A percentile compares a stretch with the other conserved stretches of the same genome.
Evolutionary conservation across 129 eudicot species (phyloP).

Genomic region (Helianthus tuberosus): DNA sequence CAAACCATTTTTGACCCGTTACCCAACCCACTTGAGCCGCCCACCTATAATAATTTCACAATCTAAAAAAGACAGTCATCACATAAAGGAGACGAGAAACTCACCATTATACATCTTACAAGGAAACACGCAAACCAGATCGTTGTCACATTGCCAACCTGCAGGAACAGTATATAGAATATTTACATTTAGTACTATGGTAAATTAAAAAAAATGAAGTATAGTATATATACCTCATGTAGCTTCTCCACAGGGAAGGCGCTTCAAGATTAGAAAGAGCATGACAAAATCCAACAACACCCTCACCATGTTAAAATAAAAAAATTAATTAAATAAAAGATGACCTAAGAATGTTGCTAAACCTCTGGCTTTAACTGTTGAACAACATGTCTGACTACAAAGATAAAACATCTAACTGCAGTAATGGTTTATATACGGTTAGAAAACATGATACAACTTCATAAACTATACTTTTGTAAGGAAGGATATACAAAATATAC

Average conservation of each 20-base stretch:
- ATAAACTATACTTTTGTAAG: slow-evolving; percentile 1
- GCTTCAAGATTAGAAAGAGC: slow-evolving; percentile 84
- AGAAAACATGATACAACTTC: slow-evolving; percentile 1
- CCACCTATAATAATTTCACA: background rate
- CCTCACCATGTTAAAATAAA: no score
- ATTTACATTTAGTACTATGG: background rate
- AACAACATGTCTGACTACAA: slow-evolving; percentile 66
- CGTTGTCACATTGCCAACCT: slow-evolving; percentile 96
- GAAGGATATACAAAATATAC: slow-evolving; percentile 25
- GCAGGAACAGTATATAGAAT: slow-evolving; percentile 8
- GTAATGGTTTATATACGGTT: slow-evolving; percentile 13
- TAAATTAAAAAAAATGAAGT: background rate
- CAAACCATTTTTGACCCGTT: background rate
- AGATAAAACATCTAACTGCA: slow-evolving; percentile 78
- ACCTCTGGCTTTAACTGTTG: slow-evolving; percentile 76
- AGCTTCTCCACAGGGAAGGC: slow-evolving; percentile 94
- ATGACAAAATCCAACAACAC: slow-evolving; percentile 30
- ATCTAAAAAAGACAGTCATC: slow-evolving; percentile 1
- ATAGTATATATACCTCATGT: slow-evolving; percentile 57
- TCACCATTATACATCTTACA: slow-evolving; percentile 85
- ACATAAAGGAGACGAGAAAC: slow-evolving; percentile 7
- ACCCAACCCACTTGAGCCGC: background rate
- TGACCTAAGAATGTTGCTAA: slow-evolving; percentile 34
- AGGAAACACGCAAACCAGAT: slow-evolving; percentile 87
- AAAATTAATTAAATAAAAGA: background rate